These are phyloP conservation scores for Chalara sp. DNA, from an alignment of 2,329 filamentous ascomycete genomes.

Conservation along the genomic window DNA sequence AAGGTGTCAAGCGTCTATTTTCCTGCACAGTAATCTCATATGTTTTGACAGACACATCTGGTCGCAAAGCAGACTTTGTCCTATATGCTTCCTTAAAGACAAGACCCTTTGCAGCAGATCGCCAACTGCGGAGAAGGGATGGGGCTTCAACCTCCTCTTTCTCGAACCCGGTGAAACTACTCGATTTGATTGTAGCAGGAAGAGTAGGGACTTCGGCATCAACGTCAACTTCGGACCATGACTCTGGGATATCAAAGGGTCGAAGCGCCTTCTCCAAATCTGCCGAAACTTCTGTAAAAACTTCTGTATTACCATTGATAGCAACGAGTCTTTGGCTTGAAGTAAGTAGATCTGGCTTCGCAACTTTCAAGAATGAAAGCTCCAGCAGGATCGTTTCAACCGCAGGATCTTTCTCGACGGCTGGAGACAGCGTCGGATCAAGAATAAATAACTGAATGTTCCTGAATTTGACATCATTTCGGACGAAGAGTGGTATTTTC, in stretches of 20 bases:
- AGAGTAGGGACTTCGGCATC: constrained; percentile 48
- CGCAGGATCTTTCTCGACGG: constrained; percentile 56
- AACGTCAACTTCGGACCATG: constrained; percentile 68
- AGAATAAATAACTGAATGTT: constrained; percentile 67
- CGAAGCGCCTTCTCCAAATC: constrained; percentile 64
- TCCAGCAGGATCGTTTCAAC: constrained; percentile 65
- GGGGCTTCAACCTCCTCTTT: constrained; percentile 67
- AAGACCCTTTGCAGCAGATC: constrained; percentile 78
- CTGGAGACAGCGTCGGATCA: constrained; percentile 62
- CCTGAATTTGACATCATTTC: constrained; percentile 65
- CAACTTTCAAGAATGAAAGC: constrained; percentile 75
- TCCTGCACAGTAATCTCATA: constrained; percentile 86
- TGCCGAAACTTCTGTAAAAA: constrained; percentile 51
- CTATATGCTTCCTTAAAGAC: constrained; percentile 92
- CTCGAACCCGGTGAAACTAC: constrained; percentile 76
- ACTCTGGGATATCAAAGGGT: constrained; percentile 66
- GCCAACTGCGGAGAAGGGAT: constrained; percentile 67
- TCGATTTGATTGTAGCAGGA: constrained; percentile 61
- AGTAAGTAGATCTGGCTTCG: constrained; percentile 57
- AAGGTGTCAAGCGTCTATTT: constrained; percentile 85
- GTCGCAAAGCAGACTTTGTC: constrained; percentile 66
- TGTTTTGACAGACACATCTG: constrained; percentile 81
- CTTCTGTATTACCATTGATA: constrained; percentile 45
- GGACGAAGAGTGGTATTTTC: constrained; percentile 64
- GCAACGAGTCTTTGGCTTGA: constrained; percentile 60